Conservation (phyloP, 2,329 filamentous ascomycete species). For the Proliferodiscus dingleyae region DNA sequence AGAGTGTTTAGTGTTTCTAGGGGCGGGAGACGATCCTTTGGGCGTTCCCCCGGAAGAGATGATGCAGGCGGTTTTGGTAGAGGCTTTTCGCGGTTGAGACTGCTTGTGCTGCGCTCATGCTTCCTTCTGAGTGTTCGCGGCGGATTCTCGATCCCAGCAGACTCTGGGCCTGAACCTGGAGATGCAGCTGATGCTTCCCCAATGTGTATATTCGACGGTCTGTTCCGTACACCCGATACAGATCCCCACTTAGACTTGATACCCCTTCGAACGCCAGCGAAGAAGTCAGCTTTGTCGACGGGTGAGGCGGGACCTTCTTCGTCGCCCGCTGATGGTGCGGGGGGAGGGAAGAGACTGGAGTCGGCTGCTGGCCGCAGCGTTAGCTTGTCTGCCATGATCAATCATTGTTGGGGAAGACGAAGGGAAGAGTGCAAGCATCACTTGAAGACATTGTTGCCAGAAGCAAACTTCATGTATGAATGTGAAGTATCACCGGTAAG, state of each 20-base stretch:
- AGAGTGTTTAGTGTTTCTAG: constrained; percentile 24
- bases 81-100: constrained; percentile 28
- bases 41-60: constrained; percentile 15
- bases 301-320: constrained; percentile 16
- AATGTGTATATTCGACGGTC: constrained; percentile 21
- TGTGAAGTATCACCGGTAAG: constrained; percentile 2
- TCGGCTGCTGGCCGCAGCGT: constrained; percentile 26
- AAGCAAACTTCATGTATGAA: constrained; percentile 12
- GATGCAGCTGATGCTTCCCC: constrained; percentile 14
- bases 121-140: constrained; percentile 13
- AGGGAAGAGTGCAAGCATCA: constrained; percentile 3
- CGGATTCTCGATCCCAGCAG: constrained; percentile 11
- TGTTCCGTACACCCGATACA: constrained; percentile 22
- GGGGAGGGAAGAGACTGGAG: constrained; percentile 22
- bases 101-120: constrained; percentile 26
- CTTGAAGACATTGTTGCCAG: constrained; percentile 12
- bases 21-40: constrained; percentile 16
- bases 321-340: constrained; percentile 21
- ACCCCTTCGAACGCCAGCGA: constrained; percentile 28
- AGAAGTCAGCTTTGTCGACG: constrained; percentile 22
- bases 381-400: constrained; percentile 30
- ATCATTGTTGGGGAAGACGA: constrained; percentile 22
- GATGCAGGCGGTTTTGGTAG: constrained; percentile 28
- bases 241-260: constrained; percentile 29
- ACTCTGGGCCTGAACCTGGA: constrained; percentile 10